Percentiles rank a stretch among this genome's conserved stretches.
Evolutionary conservation across 306 rosid species (phyloP).

Genomic region (Lathyrus oleraceus): DNA sequence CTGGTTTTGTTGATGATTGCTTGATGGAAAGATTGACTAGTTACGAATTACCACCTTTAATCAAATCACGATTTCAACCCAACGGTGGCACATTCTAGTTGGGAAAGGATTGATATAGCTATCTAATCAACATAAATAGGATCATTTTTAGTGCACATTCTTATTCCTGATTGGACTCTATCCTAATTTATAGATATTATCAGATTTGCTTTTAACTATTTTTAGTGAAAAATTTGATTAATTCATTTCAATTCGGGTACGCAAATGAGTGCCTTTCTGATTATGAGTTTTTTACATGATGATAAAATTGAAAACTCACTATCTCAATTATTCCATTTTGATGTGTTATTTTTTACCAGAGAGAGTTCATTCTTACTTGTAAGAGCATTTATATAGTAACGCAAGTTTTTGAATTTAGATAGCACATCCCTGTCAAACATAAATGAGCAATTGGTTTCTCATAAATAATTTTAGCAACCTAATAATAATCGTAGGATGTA

Average conservation of each 20-base stretch:
- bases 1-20: neutral
- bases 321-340: neutral
- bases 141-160: slow-evolving; percentile 12
- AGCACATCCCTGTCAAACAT: neutral
- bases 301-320: neutral
- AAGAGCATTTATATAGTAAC: neutral
- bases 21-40: neutral
- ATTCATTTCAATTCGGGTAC: neutral
- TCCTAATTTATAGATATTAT: neutral
- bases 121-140: neutral
- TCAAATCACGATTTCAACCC: neutral
- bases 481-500: neutral
- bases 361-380: neutral
- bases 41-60: neutral
- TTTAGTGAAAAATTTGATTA: neutral
- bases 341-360: neutral
- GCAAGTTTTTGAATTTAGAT: neutral
- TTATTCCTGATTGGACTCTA: slow-evolving; percentile 4
- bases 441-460: neutral
- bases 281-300: neutral
- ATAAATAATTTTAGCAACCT: no score
- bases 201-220: neutral
- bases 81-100: neutral
- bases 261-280: neutral
- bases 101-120: neutral